Evolutionary conservation across 1,284 basidiomycete species (phyloP).

Genomic region (Trichosporon sp.): DNA sequence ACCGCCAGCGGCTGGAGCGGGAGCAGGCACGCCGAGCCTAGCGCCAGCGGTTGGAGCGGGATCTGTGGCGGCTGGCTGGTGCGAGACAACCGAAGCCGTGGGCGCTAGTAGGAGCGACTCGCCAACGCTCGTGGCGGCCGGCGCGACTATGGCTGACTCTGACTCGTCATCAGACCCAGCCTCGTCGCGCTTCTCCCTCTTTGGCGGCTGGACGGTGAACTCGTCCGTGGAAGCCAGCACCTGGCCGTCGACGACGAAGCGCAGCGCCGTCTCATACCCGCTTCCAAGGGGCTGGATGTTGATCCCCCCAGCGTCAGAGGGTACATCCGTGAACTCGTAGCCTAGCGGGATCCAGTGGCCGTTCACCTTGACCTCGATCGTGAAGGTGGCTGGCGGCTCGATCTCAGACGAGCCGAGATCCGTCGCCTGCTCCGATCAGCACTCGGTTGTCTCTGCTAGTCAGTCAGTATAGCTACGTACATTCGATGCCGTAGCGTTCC

Average conservation of each 20-base stretch:
- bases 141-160: not conserved
- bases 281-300: constrained; percentile 1
- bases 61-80: too few relatives aligned
- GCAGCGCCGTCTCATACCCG: not conserved
- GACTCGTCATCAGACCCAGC: too few relatives aligned
- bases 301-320: not conserved
- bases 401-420: not conserved
- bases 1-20: too few relatives aligned
- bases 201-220: not conserved
- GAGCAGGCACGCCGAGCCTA: too few relatives aligned
- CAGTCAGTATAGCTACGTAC: not conserved
- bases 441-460: too few relatives aligned
- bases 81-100: not conserved
- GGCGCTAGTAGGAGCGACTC: not conserved
- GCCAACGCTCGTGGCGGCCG: not conserved
- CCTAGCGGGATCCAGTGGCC: not conserved
- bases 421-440: not conserved
- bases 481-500: not conserved
- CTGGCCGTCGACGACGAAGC: not conserved
- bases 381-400: not conserved
- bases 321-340: not conserved
- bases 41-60: too few relatives aligned
- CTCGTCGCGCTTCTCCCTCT: not conserved
- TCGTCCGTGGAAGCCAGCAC: not conserved
- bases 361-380: not conserved